Percentiles rank a stretch among this genome's conserved stretches.
Evolutionary conservation across 805 yeast species (phyloP).

Genomic region (Yamadazyma akitaensis): DNA sequence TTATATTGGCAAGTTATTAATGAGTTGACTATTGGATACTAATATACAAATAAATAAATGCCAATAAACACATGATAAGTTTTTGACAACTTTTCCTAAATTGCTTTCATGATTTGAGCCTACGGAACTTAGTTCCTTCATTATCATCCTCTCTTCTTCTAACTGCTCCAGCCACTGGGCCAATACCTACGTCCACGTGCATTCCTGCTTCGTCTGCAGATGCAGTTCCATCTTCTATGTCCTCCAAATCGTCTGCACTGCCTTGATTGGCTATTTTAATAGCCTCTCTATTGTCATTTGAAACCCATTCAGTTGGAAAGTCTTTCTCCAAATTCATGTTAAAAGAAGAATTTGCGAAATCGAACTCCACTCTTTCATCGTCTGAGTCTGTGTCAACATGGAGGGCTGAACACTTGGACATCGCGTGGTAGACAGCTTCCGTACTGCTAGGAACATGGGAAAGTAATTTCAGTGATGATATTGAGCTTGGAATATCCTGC

Average conservation of each 20-base stretch:
- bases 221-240: slow-evolving; percentile 8
- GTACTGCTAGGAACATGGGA: slow-evolving; percentile 5
- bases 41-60: background rate
- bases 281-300: background rate
- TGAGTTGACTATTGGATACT: background rate
- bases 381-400: slow-evolving; percentile 29
- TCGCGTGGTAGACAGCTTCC: slow-evolving; percentile 25
- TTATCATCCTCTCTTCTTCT: slow-evolving; percentile 25
- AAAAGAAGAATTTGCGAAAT: slow-evolving; percentile 13
- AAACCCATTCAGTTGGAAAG: slow-evolving; percentile 5
- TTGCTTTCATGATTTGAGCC: background rate
- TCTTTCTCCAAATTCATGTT: slow-evolving; percentile 14
- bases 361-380: slow-evolving; percentile 12
- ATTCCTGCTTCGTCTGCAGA: slow-evolving; percentile 33
- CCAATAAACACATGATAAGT: background rate
- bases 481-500: background rate
- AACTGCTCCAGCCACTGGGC: slow-evolving; percentile 31
- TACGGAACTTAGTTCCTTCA: slow-evolving; percentile 6
- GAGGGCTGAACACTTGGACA: slow-evolving; percentile 37
- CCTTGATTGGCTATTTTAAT: slow-evolving; percentile 22
- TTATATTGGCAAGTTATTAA: too few relatives aligned
- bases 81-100: too few relatives aligned
- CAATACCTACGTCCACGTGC: slow-evolving; percentile 40
- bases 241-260: slow-evolving; percentile 25
- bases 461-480: background rate